These are phyloP conservation scores for Quercus tomentella DNA, from an alignment of 331 rosid genomes.

Conservation along the genomic window DNA sequence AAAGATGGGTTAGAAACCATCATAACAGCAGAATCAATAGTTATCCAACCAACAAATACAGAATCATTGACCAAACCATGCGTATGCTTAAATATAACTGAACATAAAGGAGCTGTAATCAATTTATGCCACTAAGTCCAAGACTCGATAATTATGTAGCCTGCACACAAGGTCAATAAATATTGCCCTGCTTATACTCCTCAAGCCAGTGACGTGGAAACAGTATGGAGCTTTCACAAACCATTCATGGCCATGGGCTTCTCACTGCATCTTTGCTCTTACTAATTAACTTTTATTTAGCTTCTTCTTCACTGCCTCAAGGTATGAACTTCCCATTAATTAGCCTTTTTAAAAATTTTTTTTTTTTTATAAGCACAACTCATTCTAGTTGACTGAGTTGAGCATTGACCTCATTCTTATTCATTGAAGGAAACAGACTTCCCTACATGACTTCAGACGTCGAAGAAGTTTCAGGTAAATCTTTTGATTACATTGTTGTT, in stretches of 20 bases:
- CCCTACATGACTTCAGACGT: slow-evolving; percentile 66
- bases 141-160: slow-evolving; percentile 12
- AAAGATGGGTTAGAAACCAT: slow-evolving; percentile 15
- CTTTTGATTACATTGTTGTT: slow-evolving; percentile 64
- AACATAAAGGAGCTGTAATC: slow-evolving; percentile 30
- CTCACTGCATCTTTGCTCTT: slow-evolving; percentile 27
- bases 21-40: slow-evolving; percentile 27
- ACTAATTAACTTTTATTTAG: slow-evolving; percentile 14
- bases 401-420: neutral
- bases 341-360: too few relatives aligned
- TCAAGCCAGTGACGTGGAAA: slow-evolving; percentile 10
- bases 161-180: slow-evolving; percentile 31
- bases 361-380: neutral
- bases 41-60: slow-evolving; percentile 24
- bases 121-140: slow-evolving; percentile 32
- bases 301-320: slow-evolving; percentile 38
- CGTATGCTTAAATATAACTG: slow-evolving; percentile 28
- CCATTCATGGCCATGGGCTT: slow-evolving; percentile 16
- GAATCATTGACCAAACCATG: slow-evolving; percentile 45
- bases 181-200: slow-evolving; percentile 14
- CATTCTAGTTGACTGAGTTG: neutral
- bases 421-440: slow-evolving; percentile 26
- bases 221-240: slow-evolving; percentile 40
- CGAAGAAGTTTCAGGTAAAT: slow-evolving; percentile 51
- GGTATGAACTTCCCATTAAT: slow-evolving; percentile 28